Conservation (phyloP, 2,329 filamentous ascomycete genomes). For the Talaromyces piceae region DNA sequence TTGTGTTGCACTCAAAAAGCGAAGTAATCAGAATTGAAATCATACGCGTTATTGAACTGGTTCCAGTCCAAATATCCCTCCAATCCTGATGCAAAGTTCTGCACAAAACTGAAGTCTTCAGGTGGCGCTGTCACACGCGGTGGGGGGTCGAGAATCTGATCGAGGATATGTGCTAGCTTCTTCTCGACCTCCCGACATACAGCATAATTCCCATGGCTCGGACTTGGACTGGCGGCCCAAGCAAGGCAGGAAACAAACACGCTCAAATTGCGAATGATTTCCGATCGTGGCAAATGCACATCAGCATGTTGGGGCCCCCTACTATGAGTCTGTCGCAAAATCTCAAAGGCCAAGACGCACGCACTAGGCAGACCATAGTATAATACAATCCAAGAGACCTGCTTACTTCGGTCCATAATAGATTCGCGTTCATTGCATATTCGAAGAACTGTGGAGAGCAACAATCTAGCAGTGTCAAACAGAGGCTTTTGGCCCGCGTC, state of each 20-base stretch:
- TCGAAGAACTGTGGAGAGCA: conserved; percentile 23
- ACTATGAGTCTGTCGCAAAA: conserved; percentile 24
- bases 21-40: conserved; percentile 23
- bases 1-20: conserved; percentile 1
- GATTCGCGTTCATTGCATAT: conserved; percentile 22
- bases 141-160: conserved; percentile 28
- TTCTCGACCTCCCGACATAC: conserved; percentile 30
- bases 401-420: conserved; percentile 23
- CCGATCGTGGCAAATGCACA: conserved; percentile 15
- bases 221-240: conserved; percentile 26
- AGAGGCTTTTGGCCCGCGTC: conserved; percentile 24
- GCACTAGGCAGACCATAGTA: conserved; percentile 22
- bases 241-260: conserved; percentile 18
- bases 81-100: conserved; percentile 24
- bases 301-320: conserved; percentile 13
- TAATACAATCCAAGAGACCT: conserved; percentile 29
- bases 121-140: conserved; percentile 17
- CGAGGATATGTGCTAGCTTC: conserved; percentile 28
- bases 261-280: conserved; percentile 19
- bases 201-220: conserved; percentile 28
- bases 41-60: conserved; percentile 23
- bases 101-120: conserved; percentile 17
- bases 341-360: conserved; percentile 22
- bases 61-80: conserved; percentile 28
- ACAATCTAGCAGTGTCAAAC: conserved; percentile 25